phyloP scores from a whole-genome alignment of 305 asterid genomes.

The Solanum hybrid region DNA sequence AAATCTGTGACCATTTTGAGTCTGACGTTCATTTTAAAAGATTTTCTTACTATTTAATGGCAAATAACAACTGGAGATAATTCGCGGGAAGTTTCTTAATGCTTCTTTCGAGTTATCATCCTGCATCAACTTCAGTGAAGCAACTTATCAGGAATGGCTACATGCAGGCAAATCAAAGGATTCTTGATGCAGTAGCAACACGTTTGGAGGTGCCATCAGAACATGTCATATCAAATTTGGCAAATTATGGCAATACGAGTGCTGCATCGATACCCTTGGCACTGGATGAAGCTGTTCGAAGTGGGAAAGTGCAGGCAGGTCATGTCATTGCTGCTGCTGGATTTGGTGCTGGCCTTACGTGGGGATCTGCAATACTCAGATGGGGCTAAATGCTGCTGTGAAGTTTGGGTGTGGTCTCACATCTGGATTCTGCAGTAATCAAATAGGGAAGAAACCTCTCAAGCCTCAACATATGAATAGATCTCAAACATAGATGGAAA shows the following conservation, averaged over 20 bases:
- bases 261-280: conserved; percentile 96
- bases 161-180: conserved; percentile 86
- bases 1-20: background rate
- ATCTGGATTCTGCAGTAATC: background rate
- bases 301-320: conserved; percentile 71
- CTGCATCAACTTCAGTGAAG: background rate
- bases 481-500: background rate
- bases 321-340: conserved; percentile 89
- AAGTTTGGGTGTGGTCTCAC: background rate
- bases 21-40: background rate
- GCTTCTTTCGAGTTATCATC: background rate
- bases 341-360: conserved; percentile 94
- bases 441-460: background rate
- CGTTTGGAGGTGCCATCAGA: conserved; percentile 62
- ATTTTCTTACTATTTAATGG: background rate
- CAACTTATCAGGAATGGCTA: background rate
- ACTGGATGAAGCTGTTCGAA: conserved; percentile 80
- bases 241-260: conserved; percentile 79
- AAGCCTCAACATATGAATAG: background rate
- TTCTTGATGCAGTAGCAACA: conserved; percentile 76
- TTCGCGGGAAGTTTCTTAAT: background rate
- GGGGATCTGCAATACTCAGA: conserved; percentile 87
- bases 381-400: conserved; percentile 49
- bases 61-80: background rate
- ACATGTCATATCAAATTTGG: conserved; percentile 77